Base-by-base conservation (phyloP, 2,329 filamentous ascomycete genomes). In the Ceratocystis huliohia region DNA sequence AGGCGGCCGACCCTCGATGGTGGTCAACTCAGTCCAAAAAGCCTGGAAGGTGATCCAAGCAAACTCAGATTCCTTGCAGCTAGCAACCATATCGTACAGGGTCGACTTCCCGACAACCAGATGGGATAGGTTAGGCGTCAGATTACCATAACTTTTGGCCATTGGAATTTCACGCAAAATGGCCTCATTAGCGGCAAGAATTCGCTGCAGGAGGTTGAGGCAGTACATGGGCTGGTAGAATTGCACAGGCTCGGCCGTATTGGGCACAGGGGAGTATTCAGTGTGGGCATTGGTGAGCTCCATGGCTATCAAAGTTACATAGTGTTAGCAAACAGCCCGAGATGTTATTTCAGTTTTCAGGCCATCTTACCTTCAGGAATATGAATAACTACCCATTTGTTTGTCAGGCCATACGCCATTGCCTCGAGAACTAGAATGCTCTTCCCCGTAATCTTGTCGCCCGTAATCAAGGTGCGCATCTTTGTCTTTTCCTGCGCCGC, bases 361-460 rank as follows among this genome's bases (percentile, higher is more conserved):
- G 8, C n/a, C 5, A 50, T 41, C 81, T 72, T 80, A 95, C 92
- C 88, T 78, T 99, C 91, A 46, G 94, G 92, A 64, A 97, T 82
- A 73, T 89, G 88, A 67, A 99, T 81, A 61, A 97, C 91, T 57
- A 96, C 81, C 91, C 92, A 97, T 33, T 88, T 82, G 74, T 91
- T 90, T 72, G 92, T 74, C 70, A 93, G 86, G 1, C 85, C 93
- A 76, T 92, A 87, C 20, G 88, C 80, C 82, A 95, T 84, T 48
- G 88, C 88, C 77, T 97, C 92, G 59, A 96, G 79, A 72, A 95
- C 76, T 72, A 96, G 77, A 71, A 94, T 84, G 74, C 89, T 96
- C 83, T 97, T 99, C 45, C 94, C 94, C 15, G 87, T 84, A 53
- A 86, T 82, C 73, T 82, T 86, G 65, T 84, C 82, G 2, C 94